These are phyloP conservation scores for Schoenoplectus triqueter DNA, from an alignment of 202 grass and related monocot species.

Conservation along the genomic window DNA sequence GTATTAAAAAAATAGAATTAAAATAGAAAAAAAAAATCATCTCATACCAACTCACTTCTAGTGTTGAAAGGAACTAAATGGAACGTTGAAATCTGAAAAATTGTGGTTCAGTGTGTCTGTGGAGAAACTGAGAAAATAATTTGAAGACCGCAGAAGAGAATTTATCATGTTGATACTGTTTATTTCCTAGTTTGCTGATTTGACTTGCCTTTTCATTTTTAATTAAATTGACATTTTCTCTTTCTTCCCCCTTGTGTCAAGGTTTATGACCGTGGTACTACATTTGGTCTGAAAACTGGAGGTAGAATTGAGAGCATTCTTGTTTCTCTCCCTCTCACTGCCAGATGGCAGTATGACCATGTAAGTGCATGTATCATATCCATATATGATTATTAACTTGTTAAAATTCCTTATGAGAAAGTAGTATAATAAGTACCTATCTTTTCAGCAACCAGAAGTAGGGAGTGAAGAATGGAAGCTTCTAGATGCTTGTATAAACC, in stretches of 20 bases:
- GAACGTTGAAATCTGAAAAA: neutral
- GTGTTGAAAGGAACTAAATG: neutral
- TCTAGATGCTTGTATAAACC: slow-evolving; percentile 89
- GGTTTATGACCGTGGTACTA: slow-evolving; percentile 97
- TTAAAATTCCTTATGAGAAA: slow-evolving; percentile 1
- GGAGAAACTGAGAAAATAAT: neutral
- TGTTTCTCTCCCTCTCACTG: slow-evolving; percentile 84
- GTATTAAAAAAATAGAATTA: neutral
- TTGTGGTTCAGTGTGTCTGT: neutral
- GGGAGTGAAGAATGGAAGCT: slow-evolving; percentile 97
- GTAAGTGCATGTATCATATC: slow-evolving; percentile 51
- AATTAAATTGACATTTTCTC: neutral
- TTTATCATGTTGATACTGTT: neutral
- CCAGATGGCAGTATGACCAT: slow-evolving; percentile 94
- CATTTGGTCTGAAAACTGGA: slow-evolving; percentile 96
- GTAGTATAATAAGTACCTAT: neutral
- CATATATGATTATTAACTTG: neutral
- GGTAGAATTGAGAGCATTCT: slow-evolving; percentile 98
- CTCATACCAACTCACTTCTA: neutral
- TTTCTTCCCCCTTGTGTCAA: slow-evolving; percentile 38
- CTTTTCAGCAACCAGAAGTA: slow-evolving; percentile 72
- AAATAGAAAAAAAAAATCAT: neutral
- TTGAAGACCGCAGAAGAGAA: neutral
- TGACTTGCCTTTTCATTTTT: neutral
- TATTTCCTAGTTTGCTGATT: neutral